Conservation (phyloP, 1,139 yeast genomes). For the Nakaseomyces sp. region DNA sequence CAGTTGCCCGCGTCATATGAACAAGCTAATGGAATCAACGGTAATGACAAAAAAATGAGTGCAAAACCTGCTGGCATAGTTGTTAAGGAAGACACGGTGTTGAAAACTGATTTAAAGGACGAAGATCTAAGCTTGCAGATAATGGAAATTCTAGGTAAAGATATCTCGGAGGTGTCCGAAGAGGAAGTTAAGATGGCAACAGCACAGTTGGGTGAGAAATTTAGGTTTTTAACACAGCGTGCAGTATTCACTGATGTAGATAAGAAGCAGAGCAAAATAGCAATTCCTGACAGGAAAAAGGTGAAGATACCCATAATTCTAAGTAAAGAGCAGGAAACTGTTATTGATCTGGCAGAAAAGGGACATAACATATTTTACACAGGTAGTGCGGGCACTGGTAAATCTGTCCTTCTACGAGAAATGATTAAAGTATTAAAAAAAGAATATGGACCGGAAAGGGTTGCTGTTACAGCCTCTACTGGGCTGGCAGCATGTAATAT, state of each 20-base stretch:
- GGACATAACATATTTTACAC: constrained; percentile 70
- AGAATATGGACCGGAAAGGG: constrained; percentile 42
- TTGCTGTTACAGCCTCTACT: constrained; percentile 86
- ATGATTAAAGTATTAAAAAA: constrained; percentile 52
- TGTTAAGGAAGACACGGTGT: not conserved
- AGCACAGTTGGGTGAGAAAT: constrained; percentile 15
- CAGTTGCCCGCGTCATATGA: not conserved
- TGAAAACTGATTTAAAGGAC: not conserved
- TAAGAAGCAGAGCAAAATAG: constrained; percentile 10
- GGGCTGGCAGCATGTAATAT: constrained; percentile 90
- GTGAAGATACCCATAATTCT: constrained; percentile 36
- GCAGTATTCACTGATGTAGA: constrained; percentile 15
- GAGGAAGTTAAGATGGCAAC: not conserved
- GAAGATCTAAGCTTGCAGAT: not conserved
- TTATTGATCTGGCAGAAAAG: constrained; percentile 55
- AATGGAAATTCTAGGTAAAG: constrained; percentile 7
- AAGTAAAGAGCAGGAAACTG: constrained; percentile 62
- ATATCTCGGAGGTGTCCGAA: constrained; percentile 11
- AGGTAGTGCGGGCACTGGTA: constrained; percentile 96
- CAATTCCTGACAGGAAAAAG: constrained; percentile 21
- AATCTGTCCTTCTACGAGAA: constrained; percentile 65
- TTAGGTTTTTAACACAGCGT: constrained; percentile 21
- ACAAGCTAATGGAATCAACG: not conserved
- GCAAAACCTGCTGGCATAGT: not conserved
- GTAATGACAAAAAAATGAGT: not conserved